Conservation (phyloP, 2,329 filamentous ascomycete species). For the Neoascochyta sp. region DNA sequence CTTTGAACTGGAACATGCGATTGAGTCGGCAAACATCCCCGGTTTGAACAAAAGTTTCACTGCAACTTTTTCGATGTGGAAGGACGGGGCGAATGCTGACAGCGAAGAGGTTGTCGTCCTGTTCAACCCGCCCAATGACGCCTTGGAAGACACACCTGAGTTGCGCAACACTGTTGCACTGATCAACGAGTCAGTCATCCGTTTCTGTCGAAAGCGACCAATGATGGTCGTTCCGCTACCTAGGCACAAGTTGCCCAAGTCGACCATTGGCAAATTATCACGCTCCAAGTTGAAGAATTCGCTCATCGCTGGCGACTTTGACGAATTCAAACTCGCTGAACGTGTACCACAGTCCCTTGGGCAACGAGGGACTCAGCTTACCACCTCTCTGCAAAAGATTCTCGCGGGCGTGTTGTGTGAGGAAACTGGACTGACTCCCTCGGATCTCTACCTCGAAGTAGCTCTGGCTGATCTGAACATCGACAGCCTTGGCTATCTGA, state of each 20-base stretch:
- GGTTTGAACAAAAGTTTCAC: slow-evolving; percentile 8
- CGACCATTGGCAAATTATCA: slow-evolving; percentile 7
- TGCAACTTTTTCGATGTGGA: slow-evolving; percentile 5
- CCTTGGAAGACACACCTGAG: neutral
- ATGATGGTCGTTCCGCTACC: slow-evolving; percentile 3
- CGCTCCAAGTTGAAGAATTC: slow-evolving; percentile 6
- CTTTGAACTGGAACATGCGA: slow-evolving; percentile 17
- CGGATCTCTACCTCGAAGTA: slow-evolving; percentile 1
- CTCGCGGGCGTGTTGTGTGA: slow-evolving; percentile 1
- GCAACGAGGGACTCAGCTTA: slow-evolving; percentile 1
- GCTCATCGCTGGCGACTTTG: slow-evolving; percentile 2
- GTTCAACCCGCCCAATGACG: slow-evolving; percentile 4
- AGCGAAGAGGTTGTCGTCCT: slow-evolving; percentile 6
- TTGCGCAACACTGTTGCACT: slow-evolving; percentile 3
- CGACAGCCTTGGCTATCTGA: slow-evolving; percentile 8
- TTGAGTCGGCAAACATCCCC: slow-evolving; percentile 14
- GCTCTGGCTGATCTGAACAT: slow-evolving; percentile 4
- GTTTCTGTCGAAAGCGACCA: slow-evolving; percentile 5
- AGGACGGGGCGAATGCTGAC: slow-evolving; percentile 1
- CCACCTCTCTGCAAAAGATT: slow-evolving; percentile 4
- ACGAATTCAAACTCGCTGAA: slow-evolving; percentile 1
- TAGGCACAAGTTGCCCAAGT: slow-evolving; percentile 5
- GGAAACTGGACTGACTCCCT: slow-evolving; percentile 1
- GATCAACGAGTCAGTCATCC: slow-evolving; percentile 4
- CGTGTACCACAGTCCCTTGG: neutral